Conservation (phyloP, 202 grass and related monocot genomes). For the Dendrocalamus latiflorus region DNA sequence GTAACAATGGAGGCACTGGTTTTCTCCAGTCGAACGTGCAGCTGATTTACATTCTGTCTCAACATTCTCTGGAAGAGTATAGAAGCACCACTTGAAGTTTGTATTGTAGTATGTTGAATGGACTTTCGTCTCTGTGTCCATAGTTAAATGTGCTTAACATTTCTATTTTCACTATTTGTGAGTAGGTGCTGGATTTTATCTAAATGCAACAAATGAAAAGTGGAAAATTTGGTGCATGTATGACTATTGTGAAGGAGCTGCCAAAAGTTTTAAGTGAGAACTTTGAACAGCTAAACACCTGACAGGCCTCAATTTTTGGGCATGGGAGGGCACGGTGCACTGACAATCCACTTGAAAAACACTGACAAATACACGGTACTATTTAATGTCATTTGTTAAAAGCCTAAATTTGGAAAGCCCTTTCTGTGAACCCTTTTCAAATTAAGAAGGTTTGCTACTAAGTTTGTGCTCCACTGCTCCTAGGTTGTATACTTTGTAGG, state of each 20-base stretch:
- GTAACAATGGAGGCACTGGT: background rate
- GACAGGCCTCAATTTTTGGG: slow-evolving; percentile 78
- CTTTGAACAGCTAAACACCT: slow-evolving; percentile 77
- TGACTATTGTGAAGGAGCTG: slow-evolving; percentile 88
- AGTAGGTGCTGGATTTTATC: slow-evolving; percentile 93
- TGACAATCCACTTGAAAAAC: slow-evolving; percentile 92
- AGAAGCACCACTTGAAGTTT: background rate
- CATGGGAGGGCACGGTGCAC: slow-evolving; percentile 96
- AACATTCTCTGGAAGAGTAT: background rate
- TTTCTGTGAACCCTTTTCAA: background rate
- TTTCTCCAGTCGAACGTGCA: background rate
- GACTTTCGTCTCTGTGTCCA: background rate
- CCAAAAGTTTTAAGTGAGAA: slow-evolving; percentile 65
- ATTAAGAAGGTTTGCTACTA: background rate
- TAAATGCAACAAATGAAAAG: slow-evolving; percentile 80
- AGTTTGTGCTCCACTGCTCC: background rate
- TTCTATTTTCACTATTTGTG: background rate
- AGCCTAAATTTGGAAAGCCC: background rate
- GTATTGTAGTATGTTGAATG: background rate
- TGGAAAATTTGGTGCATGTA: slow-evolving; percentile 99
- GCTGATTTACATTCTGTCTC: background rate
- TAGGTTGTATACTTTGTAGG: background rate
- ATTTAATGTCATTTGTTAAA: background rate
- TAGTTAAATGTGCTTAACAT: background rate
- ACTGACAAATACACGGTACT: slow-evolving; percentile 91